Conservation (phyloP, 352 stramenopile species). For the Pythium aquatile region DNA sequence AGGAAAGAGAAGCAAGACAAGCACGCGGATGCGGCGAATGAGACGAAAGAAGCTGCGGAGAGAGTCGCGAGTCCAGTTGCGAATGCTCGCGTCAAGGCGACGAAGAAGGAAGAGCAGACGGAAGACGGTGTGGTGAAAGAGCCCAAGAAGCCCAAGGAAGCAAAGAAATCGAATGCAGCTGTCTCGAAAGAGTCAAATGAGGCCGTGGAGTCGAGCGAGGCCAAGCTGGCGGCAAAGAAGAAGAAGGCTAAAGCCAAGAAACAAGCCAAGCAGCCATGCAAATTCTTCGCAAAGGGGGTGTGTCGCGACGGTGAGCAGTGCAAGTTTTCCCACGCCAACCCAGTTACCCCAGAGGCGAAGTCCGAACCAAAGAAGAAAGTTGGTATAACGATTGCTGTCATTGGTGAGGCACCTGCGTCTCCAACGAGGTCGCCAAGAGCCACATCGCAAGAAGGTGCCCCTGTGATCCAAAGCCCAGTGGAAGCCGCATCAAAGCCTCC, state of each 20-base stretch:
- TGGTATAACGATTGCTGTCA: slow-evolving; percentile 21
- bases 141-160: slow-evolving; percentile 9
- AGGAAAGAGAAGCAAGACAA: slow-evolving; percentile 22
- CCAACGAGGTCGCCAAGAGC: neutral
- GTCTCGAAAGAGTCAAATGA: neutral
- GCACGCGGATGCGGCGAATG: neutral
- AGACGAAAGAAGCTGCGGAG: slow-evolving; percentile 9
- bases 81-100: neutral
- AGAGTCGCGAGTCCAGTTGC: slow-evolving; percentile 11
- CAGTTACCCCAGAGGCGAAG: neutral
- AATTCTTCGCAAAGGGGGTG: slow-evolving; percentile 48
- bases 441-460: slow-evolving; percentile 1
- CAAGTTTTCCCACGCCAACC: slow-evolving; percentile 41
- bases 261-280: slow-evolving; percentile 28
- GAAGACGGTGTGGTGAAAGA: neutral
- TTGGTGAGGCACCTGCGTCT: slow-evolving; percentile 10
- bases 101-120: neutral
- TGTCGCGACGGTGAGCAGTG: slow-evolving; percentile 59
- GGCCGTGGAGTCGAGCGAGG: neutral
- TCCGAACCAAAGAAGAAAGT: slow-evolving; percentile 3
- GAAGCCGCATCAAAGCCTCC: neutral
- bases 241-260: slow-evolving; percentile 18
- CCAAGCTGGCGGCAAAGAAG: slow-evolving; percentile 7
- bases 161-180: neutral
- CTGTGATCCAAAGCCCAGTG: neutral